Evolutionary conservation across 371 early-diverging fungal species (phyloP).

Genomic region (Blastocladiella emersonii): DNA sequence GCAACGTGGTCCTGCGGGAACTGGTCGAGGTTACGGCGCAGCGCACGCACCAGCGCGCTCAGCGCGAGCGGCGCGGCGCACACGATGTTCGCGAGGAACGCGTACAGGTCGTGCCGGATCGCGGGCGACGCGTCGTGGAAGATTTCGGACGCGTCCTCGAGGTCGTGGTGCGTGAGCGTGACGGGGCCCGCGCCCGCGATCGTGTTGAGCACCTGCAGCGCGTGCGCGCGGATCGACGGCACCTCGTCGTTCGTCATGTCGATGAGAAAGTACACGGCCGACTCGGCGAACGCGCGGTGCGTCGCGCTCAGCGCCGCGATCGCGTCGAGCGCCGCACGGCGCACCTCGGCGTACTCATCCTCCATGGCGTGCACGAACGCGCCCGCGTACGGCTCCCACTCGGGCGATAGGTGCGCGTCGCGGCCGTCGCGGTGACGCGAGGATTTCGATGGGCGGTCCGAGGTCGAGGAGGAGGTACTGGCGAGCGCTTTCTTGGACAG

Average conservation of each 20-base stretch:
- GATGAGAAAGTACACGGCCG: conserved; percentile 58
- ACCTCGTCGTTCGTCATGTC: conserved; percentile 92
- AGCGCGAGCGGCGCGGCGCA: not conserved
- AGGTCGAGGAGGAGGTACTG: no score
- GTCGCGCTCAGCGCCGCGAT: conserved; percentile 55
- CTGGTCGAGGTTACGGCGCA: not conserved
- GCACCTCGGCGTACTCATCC: conserved; percentile 76
- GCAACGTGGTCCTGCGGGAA: not conserved
- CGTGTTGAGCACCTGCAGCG: conserved; percentile 53
- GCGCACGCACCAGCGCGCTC: not conserved
- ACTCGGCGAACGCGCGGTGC: conserved; percentile 41
- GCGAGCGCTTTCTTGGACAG: not conserved
- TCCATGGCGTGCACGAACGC: conserved; percentile 86
- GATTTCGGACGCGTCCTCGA: not conserved
- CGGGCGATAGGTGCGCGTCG: not conserved
- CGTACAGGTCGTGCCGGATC: not conserved
- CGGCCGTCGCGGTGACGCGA: no score
- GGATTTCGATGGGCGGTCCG: no score
- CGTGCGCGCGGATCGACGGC: conserved; percentile 61
- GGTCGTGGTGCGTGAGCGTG: not conserved
- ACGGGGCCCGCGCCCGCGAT: conserved; percentile 32
- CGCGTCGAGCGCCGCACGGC: conserved; percentile 69
- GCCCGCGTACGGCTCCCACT: conserved; percentile 23
- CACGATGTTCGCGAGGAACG: not conserved
- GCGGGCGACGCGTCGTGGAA: not conserved